A percentile compares a stretch with the other conserved stretches of the same genome.
phyloP scores from a whole-genome alignment of 2,329 filamentous ascomycete genomes.

The Aspergillus sojae region DNA sequence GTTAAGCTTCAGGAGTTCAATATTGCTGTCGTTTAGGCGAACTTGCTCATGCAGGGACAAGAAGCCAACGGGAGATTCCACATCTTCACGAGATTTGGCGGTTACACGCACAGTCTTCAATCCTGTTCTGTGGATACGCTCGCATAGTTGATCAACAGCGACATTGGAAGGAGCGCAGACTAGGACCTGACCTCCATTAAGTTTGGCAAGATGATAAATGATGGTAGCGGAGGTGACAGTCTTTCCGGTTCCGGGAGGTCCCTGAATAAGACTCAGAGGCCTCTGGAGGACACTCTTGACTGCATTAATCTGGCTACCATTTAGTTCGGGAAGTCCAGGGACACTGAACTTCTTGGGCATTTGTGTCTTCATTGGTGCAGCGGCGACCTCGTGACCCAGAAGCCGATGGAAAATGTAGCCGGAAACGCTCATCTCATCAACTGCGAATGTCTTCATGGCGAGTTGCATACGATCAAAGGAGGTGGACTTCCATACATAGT shows the following conservation, averaged over 20 bases:
- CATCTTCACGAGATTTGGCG: conserved; percentile 98
- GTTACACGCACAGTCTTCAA: conserved; percentile 96
- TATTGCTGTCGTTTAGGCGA: conserved; percentile 94
- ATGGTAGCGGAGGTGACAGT: conserved; percentile 98
- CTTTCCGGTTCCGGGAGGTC: conserved; percentile 95
- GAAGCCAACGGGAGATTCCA: conserved; percentile 97
- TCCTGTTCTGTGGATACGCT: conserved; percentile 91
- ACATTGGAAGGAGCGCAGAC: conserved; percentile 98
- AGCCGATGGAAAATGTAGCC: conserved; percentile 98
- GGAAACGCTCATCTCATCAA: conserved; percentile 97
- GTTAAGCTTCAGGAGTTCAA: conserved; percentile 87
- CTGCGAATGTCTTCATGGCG: conserved; percentile 98
- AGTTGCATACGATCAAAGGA: conserved; percentile 99
- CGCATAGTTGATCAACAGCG: conserved; percentile 95
- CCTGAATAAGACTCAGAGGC: conserved; percentile 92
- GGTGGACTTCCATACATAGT: conserved; percentile 99
- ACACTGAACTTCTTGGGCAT: conserved; percentile 97
- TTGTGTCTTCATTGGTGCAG: conserved; percentile 92
- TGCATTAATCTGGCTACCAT: conserved; percentile 92
- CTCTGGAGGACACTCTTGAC: conserved; percentile 95
- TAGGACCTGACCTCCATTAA: conserved; percentile 90
- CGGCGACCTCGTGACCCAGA: conserved; percentile 90
- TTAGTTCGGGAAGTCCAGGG: conserved; percentile 89
- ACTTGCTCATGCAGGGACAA: conserved; percentile 96
- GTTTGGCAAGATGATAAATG: conserved; percentile 95